A percentile compares a stretch with the other conserved stretches of the same genome.
Conservation (phyloP, 805 yeast genomes). For the Ogataea saltuana region DNA sequence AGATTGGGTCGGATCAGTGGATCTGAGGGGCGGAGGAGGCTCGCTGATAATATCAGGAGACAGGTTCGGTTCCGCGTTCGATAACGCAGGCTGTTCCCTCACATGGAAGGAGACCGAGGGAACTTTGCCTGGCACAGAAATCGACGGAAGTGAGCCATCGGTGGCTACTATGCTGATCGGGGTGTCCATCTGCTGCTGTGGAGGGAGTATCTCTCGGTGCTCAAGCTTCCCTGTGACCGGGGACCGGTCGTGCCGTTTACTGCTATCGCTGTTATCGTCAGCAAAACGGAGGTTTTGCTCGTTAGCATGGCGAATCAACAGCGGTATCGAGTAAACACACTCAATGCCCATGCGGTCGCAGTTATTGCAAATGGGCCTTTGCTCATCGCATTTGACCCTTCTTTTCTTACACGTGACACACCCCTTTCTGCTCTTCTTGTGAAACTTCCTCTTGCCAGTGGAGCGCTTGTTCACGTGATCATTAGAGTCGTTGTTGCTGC, state of each 20-base stretch:
- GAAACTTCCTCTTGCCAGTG: constrained; percentile 81
- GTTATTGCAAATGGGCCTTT: constrained; percentile 74
- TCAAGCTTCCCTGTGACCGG: constrained; percentile 2
- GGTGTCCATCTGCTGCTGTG: background rate
- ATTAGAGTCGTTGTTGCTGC: background rate
- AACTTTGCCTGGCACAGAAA: background rate
- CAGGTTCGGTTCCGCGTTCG: constrained; percentile 24
- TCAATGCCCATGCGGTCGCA: constrained; percentile 77
- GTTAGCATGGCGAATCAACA: constrained; percentile 3
- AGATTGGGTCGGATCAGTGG: constrained; percentile 19
- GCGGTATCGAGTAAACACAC: constrained; percentile 57
- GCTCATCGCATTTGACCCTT: constrained; percentile 91
- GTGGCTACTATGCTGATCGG: background rate
- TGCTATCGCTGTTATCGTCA: background rate
- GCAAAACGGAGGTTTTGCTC: constrained; percentile 1
- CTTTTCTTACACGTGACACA: constrained; percentile 88
- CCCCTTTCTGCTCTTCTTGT: constrained; percentile 84
- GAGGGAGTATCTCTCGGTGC: background rate
- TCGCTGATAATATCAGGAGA: constrained; percentile 35
- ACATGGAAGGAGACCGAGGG: constrained; percentile 3
- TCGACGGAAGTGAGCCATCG: constrained; percentile 2
- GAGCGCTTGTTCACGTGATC: constrained; percentile 37
- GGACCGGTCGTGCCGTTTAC: background rate
- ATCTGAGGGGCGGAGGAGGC: constrained; percentile 26
- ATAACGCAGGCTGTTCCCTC: constrained; percentile 2